These are phyloP conservation scores for Phytopythium litorale DNA, from an alignment of 352 stramenopile genomes.

Conservation along the genomic window DNA sequence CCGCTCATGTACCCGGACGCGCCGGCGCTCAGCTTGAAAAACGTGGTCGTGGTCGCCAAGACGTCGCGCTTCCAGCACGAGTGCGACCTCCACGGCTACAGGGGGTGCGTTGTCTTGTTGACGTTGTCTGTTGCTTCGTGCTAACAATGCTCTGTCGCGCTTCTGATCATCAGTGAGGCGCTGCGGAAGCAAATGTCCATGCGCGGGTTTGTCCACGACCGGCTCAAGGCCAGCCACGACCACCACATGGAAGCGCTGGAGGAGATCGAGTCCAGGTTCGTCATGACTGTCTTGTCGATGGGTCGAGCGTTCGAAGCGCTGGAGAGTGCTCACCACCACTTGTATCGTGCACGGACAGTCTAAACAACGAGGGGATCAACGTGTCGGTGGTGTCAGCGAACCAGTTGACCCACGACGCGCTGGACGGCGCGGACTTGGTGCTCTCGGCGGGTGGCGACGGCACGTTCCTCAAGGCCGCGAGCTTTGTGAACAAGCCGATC, in stretches of 20 bases:
- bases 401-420: conserved; percentile 72
- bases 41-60: conserved; percentile 87
- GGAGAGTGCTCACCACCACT: background rate
- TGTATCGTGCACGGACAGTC: conserved; percentile 17
- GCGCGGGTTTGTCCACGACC: conserved; percentile 85
- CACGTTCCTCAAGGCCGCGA: conserved; percentile 85
- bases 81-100: conserved; percentile 76
- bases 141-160: conserved; percentile 8
- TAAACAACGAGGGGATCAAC: conserved; percentile 65
- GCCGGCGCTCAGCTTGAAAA: conserved; percentile 60
- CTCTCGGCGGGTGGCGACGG: conserved; percentile 84
- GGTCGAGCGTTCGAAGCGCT: background rate
- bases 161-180: conserved; percentile 52
- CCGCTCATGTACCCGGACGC: conserved; percentile 45
- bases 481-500: conserved; percentile 84
- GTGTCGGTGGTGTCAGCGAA: conserved; percentile 76
- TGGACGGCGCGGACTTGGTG: conserved; percentile 81
- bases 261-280: conserved; percentile 71
- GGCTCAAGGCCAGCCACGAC: conserved; percentile 82
- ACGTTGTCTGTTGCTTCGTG: background rate
- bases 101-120: conserved; percentile 34
- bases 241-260: conserved; percentile 82
- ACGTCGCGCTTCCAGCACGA: conserved; percentile 87
- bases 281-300: background rate
- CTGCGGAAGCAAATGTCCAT: conserved; percentile 90